phyloP scores from a whole-genome alignment of 805 yeast genomes.

The Wickerhamiella sergipiensis region DNA sequence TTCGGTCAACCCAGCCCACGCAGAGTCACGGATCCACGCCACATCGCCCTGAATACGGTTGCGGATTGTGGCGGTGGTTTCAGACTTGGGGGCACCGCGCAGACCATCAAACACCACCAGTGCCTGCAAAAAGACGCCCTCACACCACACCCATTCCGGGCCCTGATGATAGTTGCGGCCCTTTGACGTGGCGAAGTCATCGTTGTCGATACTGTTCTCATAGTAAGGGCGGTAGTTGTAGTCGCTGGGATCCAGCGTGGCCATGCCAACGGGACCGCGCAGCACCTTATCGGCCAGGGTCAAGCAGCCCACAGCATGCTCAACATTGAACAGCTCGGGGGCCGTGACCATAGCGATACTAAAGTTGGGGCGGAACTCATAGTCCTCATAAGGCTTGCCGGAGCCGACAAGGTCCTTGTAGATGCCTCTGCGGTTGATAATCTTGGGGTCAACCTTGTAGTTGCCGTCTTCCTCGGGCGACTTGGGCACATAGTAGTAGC shows the following conservation, averaged over 20 bases:
- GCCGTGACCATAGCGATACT: constrained; percentile 90
- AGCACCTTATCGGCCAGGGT: constrained; percentile 55
- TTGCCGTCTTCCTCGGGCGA: constrained; percentile 45
- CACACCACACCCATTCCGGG: constrained; percentile 95
- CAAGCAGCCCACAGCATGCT: constrained; percentile 50
- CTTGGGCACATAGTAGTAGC: constrained; percentile 60
- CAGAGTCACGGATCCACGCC: constrained; percentile 56
- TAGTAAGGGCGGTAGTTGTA: constrained; percentile 86
- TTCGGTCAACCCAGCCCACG: constrained; percentile 92
- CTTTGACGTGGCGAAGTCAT: constrained; percentile 82
- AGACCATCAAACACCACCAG: constrained; percentile 39
- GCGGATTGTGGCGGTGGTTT: constrained; percentile 41
- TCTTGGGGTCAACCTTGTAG: constrained; percentile 45
- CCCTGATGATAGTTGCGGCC: constrained; percentile 98
- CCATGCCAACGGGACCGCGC: constrained; percentile 85
- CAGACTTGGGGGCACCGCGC: constrained; percentile 23
- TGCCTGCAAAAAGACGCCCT: constrained; percentile 80
- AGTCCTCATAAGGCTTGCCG: constrained; percentile 85
- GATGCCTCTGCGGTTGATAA: constrained; percentile 83
- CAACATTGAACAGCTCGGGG: constrained; percentile 68
- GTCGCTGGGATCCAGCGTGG: constrained; percentile 86
- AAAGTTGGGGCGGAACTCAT: constrained; percentile 84
- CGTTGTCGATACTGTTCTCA: constrained; percentile 61
- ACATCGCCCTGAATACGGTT: constrained; percentile 50
- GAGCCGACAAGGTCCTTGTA: constrained; percentile 76